Evolutionary conservation across 83 land plant species (phyloP).

Genomic region (Diphasiastrum complanatum): DNA sequence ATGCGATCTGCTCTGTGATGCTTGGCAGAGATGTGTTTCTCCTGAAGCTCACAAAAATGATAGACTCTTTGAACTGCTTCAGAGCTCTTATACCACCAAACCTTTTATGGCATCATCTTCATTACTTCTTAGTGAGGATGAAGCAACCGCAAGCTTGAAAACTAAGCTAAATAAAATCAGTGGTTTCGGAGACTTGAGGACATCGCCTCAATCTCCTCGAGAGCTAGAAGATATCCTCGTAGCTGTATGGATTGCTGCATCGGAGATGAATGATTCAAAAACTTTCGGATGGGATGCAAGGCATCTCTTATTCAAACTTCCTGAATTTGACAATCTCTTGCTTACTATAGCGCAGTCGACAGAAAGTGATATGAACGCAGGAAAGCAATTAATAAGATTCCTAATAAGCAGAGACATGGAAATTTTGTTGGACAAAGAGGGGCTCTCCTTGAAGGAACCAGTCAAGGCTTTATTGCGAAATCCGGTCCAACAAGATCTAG

Average conservation of each 20-base stretch:
- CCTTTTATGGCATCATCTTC: too few relatives aligned
- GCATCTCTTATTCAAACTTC: neutral
- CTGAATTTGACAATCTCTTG: neutral
- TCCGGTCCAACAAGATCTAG: too few relatives aligned
- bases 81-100: too few relatives aligned
- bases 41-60: neutral
- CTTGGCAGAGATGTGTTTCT: slow-evolving; percentile 5
- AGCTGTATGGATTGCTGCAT: neutral
- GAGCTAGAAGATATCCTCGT: neutral
- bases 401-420: neutral
- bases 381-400: neutral
- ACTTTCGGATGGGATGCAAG: neutral
- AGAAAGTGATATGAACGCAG: neutral
- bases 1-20: neutral
- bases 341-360: neutral
- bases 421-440: neutral
- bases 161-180: too few relatives aligned
- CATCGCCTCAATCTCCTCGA: neutral
- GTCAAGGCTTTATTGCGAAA: neutral
- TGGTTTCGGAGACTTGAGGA: too few relatives aligned
- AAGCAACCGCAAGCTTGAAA: too few relatives aligned
- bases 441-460: neutral
- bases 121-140: too few relatives aligned
- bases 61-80: neutral
- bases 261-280: neutral